phyloP scores from a whole-genome alignment of 1,284 basidiomycete genomes.

The Pseudozyma tsukubaensis region DNA sequence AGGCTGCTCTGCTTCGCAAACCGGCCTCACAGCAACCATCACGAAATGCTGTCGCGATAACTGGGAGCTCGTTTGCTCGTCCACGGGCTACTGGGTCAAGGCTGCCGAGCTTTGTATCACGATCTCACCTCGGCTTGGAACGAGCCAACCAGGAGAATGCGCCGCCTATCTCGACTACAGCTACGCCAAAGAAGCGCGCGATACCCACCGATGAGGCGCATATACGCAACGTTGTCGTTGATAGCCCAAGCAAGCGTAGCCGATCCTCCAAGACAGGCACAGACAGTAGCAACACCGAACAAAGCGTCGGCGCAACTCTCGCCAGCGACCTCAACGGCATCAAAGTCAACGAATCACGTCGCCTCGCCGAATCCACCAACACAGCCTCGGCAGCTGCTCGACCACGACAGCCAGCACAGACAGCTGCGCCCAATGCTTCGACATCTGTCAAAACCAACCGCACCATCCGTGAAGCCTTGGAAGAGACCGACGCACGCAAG shows the following conservation, averaged over 20 bases:
- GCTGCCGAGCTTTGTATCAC: conserved; percentile 45
- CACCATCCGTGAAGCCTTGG: conserved; percentile 51
- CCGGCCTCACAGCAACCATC: conserved; percentile 20
- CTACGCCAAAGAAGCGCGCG: conserved; percentile 65
- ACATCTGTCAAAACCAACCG: conserved; percentile 55
- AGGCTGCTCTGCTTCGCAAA: conserved; percentile 29
- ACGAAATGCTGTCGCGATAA: conserved; percentile 3
- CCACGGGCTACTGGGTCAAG: conserved; percentile 29
- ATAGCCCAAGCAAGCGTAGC: conserved; percentile 54
- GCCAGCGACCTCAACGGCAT: conserved; percentile 46
- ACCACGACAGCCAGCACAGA: conserved; percentile 20
- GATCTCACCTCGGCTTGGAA: conserved; percentile 45
- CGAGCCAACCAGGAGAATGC: conserved; percentile 46
- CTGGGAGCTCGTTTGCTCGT: conserved; percentile 13
- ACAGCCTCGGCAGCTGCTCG: conserved; percentile 7
- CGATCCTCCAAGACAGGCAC: conserved; percentile 55
- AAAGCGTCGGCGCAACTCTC: conserved; percentile 44
- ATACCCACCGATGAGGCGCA: conserved; percentile 64
- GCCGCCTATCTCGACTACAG: conserved; percentile 15
- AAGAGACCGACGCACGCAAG: conserved; percentile 55
- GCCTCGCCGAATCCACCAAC: conserved; percentile 17
- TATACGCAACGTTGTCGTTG: conserved; percentile 53
- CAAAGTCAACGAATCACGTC: conserved; percentile 34
- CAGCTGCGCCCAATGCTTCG: conserved; percentile 5
- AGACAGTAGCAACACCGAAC: conserved; percentile 43